phyloP scores from a whole-genome alignment of 2,329 filamentous ascomycete genomes.

The Verticillium nubilum region DNA sequence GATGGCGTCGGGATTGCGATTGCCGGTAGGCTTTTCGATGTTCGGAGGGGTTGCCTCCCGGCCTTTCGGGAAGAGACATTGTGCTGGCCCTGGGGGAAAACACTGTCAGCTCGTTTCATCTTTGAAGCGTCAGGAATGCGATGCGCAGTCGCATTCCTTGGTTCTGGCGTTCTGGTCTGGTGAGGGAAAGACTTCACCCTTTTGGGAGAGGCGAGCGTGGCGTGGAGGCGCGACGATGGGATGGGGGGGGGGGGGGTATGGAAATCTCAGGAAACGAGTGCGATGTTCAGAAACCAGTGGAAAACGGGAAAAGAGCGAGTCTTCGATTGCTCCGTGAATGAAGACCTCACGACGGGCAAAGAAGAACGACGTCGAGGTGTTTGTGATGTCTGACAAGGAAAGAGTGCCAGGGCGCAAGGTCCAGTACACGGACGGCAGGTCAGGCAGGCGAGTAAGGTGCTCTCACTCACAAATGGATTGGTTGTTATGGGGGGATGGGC shows the following conservation, averaged over 20 bases:
- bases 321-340: not conserved
- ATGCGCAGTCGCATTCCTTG: not conserved
- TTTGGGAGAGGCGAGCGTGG: conserved; percentile 8
- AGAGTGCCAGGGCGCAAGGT: not conserved
- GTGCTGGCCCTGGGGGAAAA: conserved; percentile 23
- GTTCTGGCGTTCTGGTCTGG: not conserved
- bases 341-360: not conserved
- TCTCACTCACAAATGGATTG: conserved; percentile 11
- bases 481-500: conserved; percentile 11
- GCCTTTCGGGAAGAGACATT: conserved; percentile 61
- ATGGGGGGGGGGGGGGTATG: conserved; percentile 4
- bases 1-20: conserved; percentile 60
- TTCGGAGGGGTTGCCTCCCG: conserved; percentile 56
- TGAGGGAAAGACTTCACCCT: conserved; percentile 12
- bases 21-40: conserved; percentile 61
- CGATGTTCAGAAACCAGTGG: not conserved
- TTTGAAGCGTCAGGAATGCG: not conserved
- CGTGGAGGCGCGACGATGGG: conserved; percentile 6
- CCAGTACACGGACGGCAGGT: no score
- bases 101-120: conserved; percentile 4
- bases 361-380: not conserved
- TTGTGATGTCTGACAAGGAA: not conserved
- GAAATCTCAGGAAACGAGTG: not conserved
- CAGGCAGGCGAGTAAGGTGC: not conserved
- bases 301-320: not conserved